Evolutionary conservation across 495 filamentous ascomycete genomes (phyloP).

Genomic region (Aspergillus leporis): DNA sequence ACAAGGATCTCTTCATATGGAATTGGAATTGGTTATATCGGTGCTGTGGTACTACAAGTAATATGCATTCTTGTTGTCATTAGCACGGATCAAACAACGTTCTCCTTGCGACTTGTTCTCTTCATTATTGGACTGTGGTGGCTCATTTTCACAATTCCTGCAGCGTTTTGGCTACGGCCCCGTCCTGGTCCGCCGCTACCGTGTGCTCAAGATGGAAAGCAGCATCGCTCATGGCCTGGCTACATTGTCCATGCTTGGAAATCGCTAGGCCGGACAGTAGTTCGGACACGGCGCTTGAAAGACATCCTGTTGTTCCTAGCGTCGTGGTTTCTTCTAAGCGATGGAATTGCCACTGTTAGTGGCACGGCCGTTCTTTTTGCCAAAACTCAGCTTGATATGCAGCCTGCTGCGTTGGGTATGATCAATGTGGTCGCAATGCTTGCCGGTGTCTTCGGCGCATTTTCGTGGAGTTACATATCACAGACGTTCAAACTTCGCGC

Average conservation of each 20-base stretch:
- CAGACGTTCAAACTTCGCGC: constrained; percentile 63
- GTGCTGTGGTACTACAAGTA: constrained; percentile 76
- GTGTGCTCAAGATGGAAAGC: constrained; percentile 35
- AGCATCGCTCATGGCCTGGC: constrained; percentile 46
- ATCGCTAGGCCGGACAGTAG: constrained; percentile 75
- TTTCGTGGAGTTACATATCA: constrained; percentile 82
- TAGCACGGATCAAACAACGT: constrained; percentile 67
- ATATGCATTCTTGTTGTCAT: constrained; percentile 73
- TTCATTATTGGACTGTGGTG: constrained; percentile 93
- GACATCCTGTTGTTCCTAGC: constrained; percentile 86
- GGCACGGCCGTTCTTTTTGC: constrained; percentile 95
- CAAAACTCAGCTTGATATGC: constrained; percentile 91
- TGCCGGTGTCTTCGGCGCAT: constrained; percentile 81
- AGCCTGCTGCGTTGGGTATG: constrained; percentile 80
- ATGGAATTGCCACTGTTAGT: constrained; percentile 91
- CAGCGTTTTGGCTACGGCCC: constrained; percentile 85
- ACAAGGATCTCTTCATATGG: constrained; percentile 86
- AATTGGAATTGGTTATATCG: constrained; percentile 87
- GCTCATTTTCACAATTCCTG: constrained; percentile 87
- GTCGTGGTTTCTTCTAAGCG: constrained; percentile 93
- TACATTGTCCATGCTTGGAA: constrained; percentile 85
- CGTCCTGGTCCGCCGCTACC: constrained; percentile 81
- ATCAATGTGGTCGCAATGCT: constrained; percentile 90
- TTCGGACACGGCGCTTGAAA: constrained; percentile 74
- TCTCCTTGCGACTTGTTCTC: constrained; percentile 78